Conservation (phyloP, 257 asterid genomes). For the Euphrasia confusa region DNA sequence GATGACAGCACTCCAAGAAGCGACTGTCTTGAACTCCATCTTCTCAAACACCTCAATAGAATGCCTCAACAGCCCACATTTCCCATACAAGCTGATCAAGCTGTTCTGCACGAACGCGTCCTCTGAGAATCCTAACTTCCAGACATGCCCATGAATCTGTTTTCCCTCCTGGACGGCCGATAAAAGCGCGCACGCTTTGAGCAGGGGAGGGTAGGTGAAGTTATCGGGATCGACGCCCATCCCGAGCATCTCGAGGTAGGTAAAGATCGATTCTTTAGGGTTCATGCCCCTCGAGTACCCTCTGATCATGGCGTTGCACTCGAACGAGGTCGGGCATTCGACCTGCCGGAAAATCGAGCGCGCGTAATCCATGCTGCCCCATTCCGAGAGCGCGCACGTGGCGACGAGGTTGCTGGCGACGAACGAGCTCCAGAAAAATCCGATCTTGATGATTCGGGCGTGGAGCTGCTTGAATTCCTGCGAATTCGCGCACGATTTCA, state of each 20-base stretch:
- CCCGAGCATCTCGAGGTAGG: constrained; percentile 58
- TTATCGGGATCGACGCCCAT: constrained; percentile 51
- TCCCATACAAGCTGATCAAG: constrained; percentile 76
- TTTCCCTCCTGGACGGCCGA: constrained; percentile 36
- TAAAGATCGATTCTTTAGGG: constrained; percentile 37
- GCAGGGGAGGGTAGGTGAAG: constrained; percentile 60
- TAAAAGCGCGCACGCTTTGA: constrained; percentile 52
- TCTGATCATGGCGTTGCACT: constrained; percentile 59
- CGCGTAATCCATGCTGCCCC: constrained; percentile 91
- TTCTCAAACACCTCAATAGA: constrained; percentile 44
- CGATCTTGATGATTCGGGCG: constrained; percentile 57
- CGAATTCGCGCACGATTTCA: constrained; percentile 50
- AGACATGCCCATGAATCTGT: constrained; percentile 68
- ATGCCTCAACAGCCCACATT: constrained; percentile 39
- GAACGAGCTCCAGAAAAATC: constrained; percentile 50
- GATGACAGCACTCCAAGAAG: constrained; percentile 87
- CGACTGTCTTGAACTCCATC: constrained; percentile 51
- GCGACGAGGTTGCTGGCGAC: constrained; percentile 66
- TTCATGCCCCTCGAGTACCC: constrained; percentile 50
- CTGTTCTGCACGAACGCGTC: constrained; percentile 69
- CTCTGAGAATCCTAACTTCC: constrained; percentile 48
- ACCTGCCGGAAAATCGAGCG: constrained; percentile 56
- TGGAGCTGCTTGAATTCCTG: constrained; percentile 64
- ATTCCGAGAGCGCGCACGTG: constrained; percentile 68
- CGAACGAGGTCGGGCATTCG: constrained; percentile 57